Percentiles rank a stretch among this genome's conserved stretches.
These are phyloP conservation scores for Fusarium sp. DNA, from an alignment of 2,329 filamentous ascomycete genomes.

Conservation along the genomic window DNA sequence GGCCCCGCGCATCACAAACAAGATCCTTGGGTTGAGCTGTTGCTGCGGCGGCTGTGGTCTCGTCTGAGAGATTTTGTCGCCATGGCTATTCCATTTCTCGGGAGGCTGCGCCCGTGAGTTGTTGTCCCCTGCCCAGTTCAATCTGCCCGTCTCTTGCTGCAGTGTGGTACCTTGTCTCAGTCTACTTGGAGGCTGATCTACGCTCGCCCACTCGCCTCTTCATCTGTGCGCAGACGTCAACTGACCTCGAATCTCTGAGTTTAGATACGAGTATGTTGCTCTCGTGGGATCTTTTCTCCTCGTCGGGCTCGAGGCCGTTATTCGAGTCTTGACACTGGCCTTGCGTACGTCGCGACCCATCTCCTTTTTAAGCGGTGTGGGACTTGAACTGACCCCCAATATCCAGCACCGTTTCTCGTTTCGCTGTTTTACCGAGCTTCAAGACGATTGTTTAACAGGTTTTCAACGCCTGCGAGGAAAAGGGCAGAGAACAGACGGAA, in stretches of 20 bases:
- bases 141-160: neutral
- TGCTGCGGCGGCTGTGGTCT: slow-evolving; percentile 21
- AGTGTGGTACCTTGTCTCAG: neutral
- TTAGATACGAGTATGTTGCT: slow-evolving; percentile 88
- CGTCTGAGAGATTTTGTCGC: slow-evolving; percentile 34
- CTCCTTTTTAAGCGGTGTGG: slow-evolving; percentile 24
- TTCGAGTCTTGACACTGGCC: slow-evolving; percentile 89
- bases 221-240: slow-evolving; percentile 19
- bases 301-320: slow-evolving; percentile 84
- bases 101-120: slow-evolving; percentile 67
- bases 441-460: slow-evolving; percentile 84
- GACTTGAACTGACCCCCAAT: slow-evolving; percentile 17
- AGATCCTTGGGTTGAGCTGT: slow-evolving; percentile 16
- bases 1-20: slow-evolving; percentile 13
- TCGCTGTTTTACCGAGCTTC: slow-evolving; percentile 87
- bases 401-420: slow-evolving; percentile 82
- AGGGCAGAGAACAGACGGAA: slow-evolving; percentile 79
- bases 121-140: neutral
- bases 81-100: slow-evolving; percentile 70
- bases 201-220: slow-evolving; percentile 19
- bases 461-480: slow-evolving; percentile 79
- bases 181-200: slow-evolving; percentile 1
- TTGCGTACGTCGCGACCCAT: slow-evolving; percentile 74
- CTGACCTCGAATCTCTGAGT: slow-evolving; percentile 27
- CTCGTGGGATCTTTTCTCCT: slow-evolving; percentile 88